These are phyloP conservation scores for Leucoagaricus sp. DNA, from an alignment of 1,284 basidiomycete species.

Conservation along the genomic window DNA sequence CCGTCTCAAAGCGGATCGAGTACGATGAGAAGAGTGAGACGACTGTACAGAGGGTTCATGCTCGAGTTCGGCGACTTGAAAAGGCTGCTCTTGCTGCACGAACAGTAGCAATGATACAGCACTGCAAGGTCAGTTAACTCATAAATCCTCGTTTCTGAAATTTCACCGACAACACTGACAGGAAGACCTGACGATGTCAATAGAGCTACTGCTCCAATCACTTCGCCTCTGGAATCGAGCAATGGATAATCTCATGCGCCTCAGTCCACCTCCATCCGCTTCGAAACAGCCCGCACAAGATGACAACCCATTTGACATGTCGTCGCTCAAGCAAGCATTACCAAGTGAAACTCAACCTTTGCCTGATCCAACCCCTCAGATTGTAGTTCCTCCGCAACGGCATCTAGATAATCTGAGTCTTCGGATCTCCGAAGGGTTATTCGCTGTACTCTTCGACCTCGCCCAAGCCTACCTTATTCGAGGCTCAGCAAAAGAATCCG, in stretches of 20 bases:
- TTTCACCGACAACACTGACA: slow-evolving; percentile 29
- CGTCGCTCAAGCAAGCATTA: slow-evolving; percentile 38
- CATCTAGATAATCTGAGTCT: slow-evolving; percentile 68
- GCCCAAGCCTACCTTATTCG: slow-evolving; percentile 62
- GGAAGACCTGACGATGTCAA: slow-evolving; percentile 65
- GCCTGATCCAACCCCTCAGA: slow-evolving; percentile 20
- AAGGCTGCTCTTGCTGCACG: slow-evolving; percentile 71
- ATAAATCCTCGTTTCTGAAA: neutral
- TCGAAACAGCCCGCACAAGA: slow-evolving; percentile 36
- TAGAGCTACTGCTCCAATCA: slow-evolving; percentile 68
- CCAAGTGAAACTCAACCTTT: slow-evolving; percentile 23
- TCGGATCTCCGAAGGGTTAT: slow-evolving; percentile 70
- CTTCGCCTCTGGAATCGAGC: slow-evolving; percentile 83
- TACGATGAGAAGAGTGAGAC: slow-evolving; percentile 50
- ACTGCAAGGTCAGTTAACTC: slow-evolving; percentile 54
- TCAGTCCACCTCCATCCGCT: slow-evolving; percentile 47
- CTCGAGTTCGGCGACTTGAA: slow-evolving; percentile 61
- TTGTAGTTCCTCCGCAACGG: slow-evolving; percentile 29
- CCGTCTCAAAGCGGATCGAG: slow-evolving; percentile 41
- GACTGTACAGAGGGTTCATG: slow-evolving; percentile 57
- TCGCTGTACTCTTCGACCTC: slow-evolving; percentile 66
- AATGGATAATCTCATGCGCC: slow-evolving; percentile 66
- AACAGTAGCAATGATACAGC: slow-evolving; percentile 69
- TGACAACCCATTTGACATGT: slow-evolving; percentile 62
- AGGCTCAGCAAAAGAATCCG: slow-evolving; percentile 80